Percentiles rank a stretch among this genome's conserved stretches.
phyloP scores from a whole-genome alignment of 2,329 filamentous ascomycete genomes.

The Biscogniauxia sp. region DNA sequence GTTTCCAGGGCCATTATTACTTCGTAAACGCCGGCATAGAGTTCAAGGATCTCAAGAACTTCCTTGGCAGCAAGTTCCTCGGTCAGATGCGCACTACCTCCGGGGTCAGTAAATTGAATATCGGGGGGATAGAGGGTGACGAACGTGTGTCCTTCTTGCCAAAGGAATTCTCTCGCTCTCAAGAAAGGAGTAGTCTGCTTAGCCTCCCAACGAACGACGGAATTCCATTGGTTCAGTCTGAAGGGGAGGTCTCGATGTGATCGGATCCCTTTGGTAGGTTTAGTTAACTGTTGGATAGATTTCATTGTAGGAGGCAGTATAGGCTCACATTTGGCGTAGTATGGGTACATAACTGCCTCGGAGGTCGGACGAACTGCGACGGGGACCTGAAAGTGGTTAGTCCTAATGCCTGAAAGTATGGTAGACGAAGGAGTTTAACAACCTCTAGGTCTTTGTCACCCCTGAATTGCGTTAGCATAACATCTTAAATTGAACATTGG shows the following conservation, averaged over 20 bases:
- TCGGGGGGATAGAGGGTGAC: not conserved
- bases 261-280: slow-evolving; percentile 65
- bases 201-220: slow-evolving; percentile 88
- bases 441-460: slow-evolving; percentile 86
- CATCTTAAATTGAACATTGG: slow-evolving; percentile 7
- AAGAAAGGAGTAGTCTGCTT: slow-evolving; percentile 90
- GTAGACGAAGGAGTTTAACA: not conserved
- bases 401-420: not conserved
- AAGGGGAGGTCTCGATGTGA: slow-evolving; percentile 93
- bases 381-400: slow-evolving; percentile 45
- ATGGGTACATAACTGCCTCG: slow-evolving; percentile 47
- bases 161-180: slow-evolving; percentile 90
- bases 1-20: not conserved
- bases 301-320: slow-evolving; percentile 56
- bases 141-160: slow-evolving; percentile 86
- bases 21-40: slow-evolving; percentile 89
- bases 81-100: slow-evolving; percentile 75
- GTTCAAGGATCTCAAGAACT: slow-evolving; percentile 88
- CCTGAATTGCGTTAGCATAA: slow-evolving; percentile 43
- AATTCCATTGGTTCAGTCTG: slow-evolving; percentile 98
- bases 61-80: slow-evolving; percentile 79
- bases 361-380: slow-evolving; percentile 67
- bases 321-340: slow-evolving; percentile 19
- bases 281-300: slow-evolving; percentile 60
- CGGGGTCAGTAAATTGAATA: slow-evolving; percentile 1